Evolutionary conservation across 2,329 filamentous ascomycete genomes (phyloP).

Genomic region (Pezicula neosporulosa): DNA sequence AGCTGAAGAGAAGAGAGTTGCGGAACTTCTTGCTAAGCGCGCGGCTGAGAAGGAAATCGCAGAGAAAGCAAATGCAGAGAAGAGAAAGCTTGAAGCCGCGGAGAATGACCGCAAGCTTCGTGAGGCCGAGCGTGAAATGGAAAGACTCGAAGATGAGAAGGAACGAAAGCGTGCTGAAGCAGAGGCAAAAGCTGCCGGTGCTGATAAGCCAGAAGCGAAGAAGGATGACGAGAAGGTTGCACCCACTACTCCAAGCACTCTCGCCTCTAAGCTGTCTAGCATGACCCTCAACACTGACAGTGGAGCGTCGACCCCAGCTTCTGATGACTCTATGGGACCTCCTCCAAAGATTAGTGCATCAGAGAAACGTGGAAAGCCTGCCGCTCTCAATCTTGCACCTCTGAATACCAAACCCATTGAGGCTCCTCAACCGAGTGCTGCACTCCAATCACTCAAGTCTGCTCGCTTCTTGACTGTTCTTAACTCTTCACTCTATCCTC

Average conservation of each 20-base stretch:
- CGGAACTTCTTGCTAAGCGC: slow-evolving; percentile 29
- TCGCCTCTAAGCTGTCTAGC: slow-evolving; percentile 44
- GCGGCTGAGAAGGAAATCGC: slow-evolving; percentile 32
- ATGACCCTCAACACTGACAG: slow-evolving; percentile 44
- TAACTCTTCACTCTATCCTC: slow-evolving; percentile 76
- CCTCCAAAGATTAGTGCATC: slow-evolving; percentile 51
- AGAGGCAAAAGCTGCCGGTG: slow-evolving; percentile 29
- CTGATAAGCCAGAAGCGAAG: slow-evolving; percentile 13
- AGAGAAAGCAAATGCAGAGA: slow-evolving; percentile 40
- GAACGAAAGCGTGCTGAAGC: slow-evolving; percentile 54
- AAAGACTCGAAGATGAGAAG: slow-evolving; percentile 68
- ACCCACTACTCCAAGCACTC: slow-evolving; percentile 24
- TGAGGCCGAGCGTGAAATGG: slow-evolving; percentile 71
- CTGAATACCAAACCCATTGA: slow-evolving; percentile 82
- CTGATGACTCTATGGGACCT: slow-evolving; percentile 40
- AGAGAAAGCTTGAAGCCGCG: slow-evolving; percentile 44
- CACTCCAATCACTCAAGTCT: slow-evolving; percentile 88
- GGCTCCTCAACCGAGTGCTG: slow-evolving; percentile 87
- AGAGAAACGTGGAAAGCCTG: slow-evolving; percentile 73
- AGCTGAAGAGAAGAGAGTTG: slow-evolving; percentile 27
- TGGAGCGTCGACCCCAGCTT: slow-evolving; percentile 36
- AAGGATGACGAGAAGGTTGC: slow-evolving; percentile 20
- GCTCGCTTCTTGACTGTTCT: slow-evolving; percentile 83
- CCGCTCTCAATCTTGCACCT: slow-evolving; percentile 81
- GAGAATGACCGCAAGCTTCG: slow-evolving; percentile 64